Conservation (phyloP, 768 basidiomycete genomes). For the Russula lepida region DNA sequence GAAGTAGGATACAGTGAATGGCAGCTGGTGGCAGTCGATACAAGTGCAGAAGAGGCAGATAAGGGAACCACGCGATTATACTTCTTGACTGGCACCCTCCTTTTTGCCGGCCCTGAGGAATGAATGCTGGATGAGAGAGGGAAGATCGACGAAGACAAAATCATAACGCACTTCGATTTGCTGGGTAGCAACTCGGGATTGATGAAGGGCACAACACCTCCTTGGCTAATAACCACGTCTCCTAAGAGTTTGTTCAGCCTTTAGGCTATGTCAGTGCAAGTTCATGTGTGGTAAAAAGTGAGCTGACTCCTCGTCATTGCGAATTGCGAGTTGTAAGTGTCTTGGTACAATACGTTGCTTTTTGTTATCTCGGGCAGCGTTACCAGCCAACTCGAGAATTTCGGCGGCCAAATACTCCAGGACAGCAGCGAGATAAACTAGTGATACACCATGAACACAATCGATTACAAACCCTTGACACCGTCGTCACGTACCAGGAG, state of each 20-base stretch:
- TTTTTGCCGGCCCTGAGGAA: conserved; percentile 37
- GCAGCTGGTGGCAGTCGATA: background rate
- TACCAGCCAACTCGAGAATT: conserved; percentile 88
- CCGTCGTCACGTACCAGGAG: conserved; percentile 51
- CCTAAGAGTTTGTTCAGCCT: conserved; percentile 77
- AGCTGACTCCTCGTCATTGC: conserved; percentile 51
- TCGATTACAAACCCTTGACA: background rate
- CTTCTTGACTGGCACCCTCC: conserved; percentile 34
- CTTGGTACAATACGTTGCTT: conserved; percentile 93
- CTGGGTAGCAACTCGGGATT: conserved; percentile 46
- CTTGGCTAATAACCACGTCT: conserved; percentile 82
- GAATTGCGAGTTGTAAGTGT: conserved; percentile 88
- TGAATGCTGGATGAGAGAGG: background rate
- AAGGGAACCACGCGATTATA: conserved; percentile 23
- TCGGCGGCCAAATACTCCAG: conserved; percentile 89
- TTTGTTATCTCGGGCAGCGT: conserved; percentile 85
- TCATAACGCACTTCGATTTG: conserved; percentile 32
- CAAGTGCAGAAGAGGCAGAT: background rate
- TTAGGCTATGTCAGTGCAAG: conserved; percentile 34
- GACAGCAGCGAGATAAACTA: conserved; percentile 86
- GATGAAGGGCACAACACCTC: conserved; percentile 64
- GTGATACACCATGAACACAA: background rate
- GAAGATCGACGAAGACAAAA: background rate
- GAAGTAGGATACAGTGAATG: conserved; percentile 13
- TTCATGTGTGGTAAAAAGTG: background rate